Evolutionary conservation across 805 yeast genomes (phyloP), one percentile per base, ranked within the genome.

Genomic region (Starmerella apis): DNA sequence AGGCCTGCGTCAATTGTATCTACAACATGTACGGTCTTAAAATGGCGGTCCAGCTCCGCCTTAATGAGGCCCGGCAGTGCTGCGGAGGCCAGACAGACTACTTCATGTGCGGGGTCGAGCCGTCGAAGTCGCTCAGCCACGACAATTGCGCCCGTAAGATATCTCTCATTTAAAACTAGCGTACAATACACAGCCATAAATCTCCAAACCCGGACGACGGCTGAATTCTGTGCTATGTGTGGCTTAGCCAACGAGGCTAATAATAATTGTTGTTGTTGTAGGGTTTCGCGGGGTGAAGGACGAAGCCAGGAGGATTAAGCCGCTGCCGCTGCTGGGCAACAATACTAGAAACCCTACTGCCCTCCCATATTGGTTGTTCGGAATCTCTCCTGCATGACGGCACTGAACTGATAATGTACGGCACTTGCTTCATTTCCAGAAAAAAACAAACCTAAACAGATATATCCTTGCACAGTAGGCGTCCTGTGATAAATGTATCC

Each of bases 71-170:
- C 44, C 6, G 62, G 27, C 7, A 68, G 61, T 4, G 47, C 43
- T 3, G 46, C 32, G 7, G 66, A 57, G 2, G 64, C 61, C 37
- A 70, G 57, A 14, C 66, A 56, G 4, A 58, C 65, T 1, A 66
- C 46, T 7, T 50, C 50, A 14, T 50, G 52, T 8, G 38, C 41
- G 8, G 67, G 56, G 36, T 59, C 64, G 18, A 57, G 51, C 23
- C 49, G 51, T 18, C 53, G 52, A 33, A 71, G 61, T 14, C 65
- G 59, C 23, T 58, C 59, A 24, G 75, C 83, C 41, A 78, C 60
- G 2, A 74, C 75, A 18, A 75, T 59, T 0, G 79, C 77, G 6
- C 83, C 83, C 2, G 63, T 59, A 9, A 66, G 56, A 43, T 78
- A 78, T 46, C 61, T 60, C 47, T 71, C 68, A 48, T 67, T 65